Evolutionary conservation across 192 early-diverging fungal genomes (phyloP).

Genomic region (Martensiomyces pterosporus): DNA sequence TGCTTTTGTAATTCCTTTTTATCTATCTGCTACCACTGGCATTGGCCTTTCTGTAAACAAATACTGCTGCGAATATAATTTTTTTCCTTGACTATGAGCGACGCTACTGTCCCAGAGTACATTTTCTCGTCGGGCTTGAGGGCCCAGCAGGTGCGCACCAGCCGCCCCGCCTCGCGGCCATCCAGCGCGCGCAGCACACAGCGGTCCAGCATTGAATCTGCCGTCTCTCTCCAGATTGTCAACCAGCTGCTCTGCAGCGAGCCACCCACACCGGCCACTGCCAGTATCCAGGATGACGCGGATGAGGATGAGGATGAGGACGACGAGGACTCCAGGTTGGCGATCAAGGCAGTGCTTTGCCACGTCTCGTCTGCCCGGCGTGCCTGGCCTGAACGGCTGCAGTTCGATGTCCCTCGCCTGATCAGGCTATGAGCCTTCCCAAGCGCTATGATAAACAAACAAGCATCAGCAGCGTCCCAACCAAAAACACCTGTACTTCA

Average conservation of each 20-base stretch:
- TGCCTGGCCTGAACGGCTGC: constrained; percentile 42
- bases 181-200: constrained; percentile 17
- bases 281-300: too few species aligned
- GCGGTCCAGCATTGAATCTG: constrained; percentile 8
- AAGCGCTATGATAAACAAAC: too few species aligned
- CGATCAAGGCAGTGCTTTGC: constrained; percentile 38
- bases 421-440: constrained; percentile 32
- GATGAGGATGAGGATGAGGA: background rate
- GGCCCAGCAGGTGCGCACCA: constrained; percentile 44
- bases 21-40: too few species aligned
- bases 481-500: too few species aligned
- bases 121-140: constrained; percentile 43
- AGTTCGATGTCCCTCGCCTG: constrained; percentile 45
- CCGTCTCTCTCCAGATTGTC: too few species aligned
- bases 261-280: too few species aligned
- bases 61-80: too few species aligned
- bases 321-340: constrained; percentile 4
- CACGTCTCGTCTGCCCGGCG: constrained; percentile 28
- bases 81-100: too few species aligned
- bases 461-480: too few species aligned
- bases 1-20: too few species aligned
- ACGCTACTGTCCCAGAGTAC: constrained; percentile 37
- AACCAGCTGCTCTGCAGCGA: too few species aligned
- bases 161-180: constrained; percentile 19
- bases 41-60: too few species aligned